These are phyloP conservation scores for Neofusicoccum umdonicola DNA, from an alignment of 2,329 filamentous ascomycete species.

Conservation along the genomic window DNA sequence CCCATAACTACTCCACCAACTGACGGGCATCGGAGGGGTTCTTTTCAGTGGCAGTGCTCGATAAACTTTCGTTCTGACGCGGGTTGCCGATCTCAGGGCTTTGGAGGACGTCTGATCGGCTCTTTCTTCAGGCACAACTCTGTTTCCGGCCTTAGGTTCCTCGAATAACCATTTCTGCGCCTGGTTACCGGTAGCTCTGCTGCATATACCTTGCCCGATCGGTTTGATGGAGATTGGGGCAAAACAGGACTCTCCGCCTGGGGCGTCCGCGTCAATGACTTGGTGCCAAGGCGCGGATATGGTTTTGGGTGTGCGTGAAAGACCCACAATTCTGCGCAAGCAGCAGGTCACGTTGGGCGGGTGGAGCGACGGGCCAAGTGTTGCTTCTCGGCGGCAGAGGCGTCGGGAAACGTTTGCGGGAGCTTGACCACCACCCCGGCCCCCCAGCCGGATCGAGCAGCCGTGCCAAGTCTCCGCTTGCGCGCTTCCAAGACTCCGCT, in stretches of 20 bases:
- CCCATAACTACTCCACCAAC: too few species aligned
- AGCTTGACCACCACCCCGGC: background rate
- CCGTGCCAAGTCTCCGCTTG: slow-evolving; percentile 10
- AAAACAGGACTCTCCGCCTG: background rate
- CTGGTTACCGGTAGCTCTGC: background rate
- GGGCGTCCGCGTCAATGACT: background rate
- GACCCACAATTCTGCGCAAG: background rate
- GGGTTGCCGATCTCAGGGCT: background rate
- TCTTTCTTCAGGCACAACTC: too few species aligned
- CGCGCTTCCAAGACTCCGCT: background rate
- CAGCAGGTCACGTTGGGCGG: background rate
- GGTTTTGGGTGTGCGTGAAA: background rate
- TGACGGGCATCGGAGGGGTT: too few species aligned
- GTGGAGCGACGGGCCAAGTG: slow-evolving; percentile 1
- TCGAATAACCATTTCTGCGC: background rate
- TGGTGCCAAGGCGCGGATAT: background rate
- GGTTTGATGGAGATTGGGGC: background rate
- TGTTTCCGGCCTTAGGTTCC: too few species aligned
- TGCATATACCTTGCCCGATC: background rate
- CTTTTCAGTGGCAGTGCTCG: too few species aligned
- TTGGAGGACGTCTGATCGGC: too few species aligned
- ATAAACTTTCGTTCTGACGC: background rate
- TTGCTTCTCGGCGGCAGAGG: background rate
- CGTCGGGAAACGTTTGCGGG: background rate
- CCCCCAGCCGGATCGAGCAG: background rate